Base-by-base conservation (phyloP, 2,329 filamentous ascomycete species). In the Cercospora zeina region DNA sequence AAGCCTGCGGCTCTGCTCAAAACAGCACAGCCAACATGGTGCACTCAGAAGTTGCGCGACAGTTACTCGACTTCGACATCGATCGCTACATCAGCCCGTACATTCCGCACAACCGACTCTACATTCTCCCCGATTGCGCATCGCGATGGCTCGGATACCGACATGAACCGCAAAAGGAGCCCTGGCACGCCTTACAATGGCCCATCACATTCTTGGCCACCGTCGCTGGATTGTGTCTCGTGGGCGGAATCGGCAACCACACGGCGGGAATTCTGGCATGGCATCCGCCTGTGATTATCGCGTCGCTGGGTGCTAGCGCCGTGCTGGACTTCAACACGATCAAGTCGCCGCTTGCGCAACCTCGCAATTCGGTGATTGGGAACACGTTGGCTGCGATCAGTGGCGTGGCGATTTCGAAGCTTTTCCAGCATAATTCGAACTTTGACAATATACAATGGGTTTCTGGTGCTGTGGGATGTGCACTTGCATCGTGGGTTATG, bases 61-160 rank as follows among this genome's bases (percentile, higher is more conserved):
- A 69, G 9, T 31, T 71, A 21, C 65, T 76, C 66, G 81, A 87
- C 71, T 86, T 96, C 76, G 85, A 95, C 76, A 84, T 96, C 66
- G 92, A 96, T 79, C 77, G 77, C n/a, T 85, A 88, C 72, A 73
- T 96, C 55, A 91, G 93, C 73, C 88, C 82, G 2, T 80, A 86
- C 63, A 72, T 96, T 24, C 89, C 89, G 8, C 78, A 83, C 13
- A 87, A 88, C 42, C 85, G 83, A 68, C 83, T 90, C 73, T 77
- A 82, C 30, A 77, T 79, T 49, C 72, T 96, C 1, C 92, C 91
- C 0, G 80, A 79, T 51, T 83, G 83, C 0, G 72, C 95, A 19
- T 83, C 89, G 19, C 83, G 86, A 67, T 89, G 91, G 68, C 77
- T 96, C 1, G 80, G 80, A 3, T 77, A 80, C 62, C 71, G 79